A percentile compares a stretch with the other conserved stretches of the same genome.
Evolutionary conservation across 108 stramenopile species (phyloP).

Genomic region (Skeletonema tropicum): DNA sequence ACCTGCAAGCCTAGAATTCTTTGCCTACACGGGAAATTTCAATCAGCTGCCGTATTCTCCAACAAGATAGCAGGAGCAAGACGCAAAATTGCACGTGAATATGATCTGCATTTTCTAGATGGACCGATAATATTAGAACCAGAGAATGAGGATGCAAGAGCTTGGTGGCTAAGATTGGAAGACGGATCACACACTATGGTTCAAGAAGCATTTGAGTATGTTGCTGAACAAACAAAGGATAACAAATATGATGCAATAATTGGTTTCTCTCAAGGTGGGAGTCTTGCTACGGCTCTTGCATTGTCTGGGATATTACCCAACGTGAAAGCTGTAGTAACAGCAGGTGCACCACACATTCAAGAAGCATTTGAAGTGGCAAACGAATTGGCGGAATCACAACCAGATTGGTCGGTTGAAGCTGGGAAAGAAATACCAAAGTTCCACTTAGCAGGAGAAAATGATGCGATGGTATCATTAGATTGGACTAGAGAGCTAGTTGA

Average conservation of each 20-base stretch:
- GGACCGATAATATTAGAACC: conserved; percentile 42
- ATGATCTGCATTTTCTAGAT: conserved; percentile 70
- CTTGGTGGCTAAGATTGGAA: conserved; percentile 64
- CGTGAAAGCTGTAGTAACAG: conserved; percentile 65
- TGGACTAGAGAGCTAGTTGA: conserved; percentile 52
- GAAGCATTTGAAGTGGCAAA: conserved; percentile 57
- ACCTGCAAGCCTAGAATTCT: conserved; percentile 43
- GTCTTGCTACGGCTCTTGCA: conserved; percentile 65
- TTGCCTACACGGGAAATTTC: conserved; percentile 68
- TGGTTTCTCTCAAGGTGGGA: conserved; percentile 79
- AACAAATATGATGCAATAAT: conserved; percentile 60
- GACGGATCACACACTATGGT: conserved; percentile 50
- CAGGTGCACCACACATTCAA: conserved; percentile 63
- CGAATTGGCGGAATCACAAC: conserved; percentile 1
- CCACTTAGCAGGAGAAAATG: conserved; percentile 75
- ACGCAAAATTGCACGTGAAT: conserved; percentile 58
- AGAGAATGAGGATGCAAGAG: conserved; percentile 15
- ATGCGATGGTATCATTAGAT: conserved; percentile 63
- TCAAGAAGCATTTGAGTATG: conserved; percentile 61
- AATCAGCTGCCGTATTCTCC: conserved; percentile 59
- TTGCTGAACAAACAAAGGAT: conserved; percentile 39
- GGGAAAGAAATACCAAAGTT: conserved; percentile 67
- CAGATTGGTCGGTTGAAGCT: conserved; percentile 7
- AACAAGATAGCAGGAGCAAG: conserved; percentile 79
- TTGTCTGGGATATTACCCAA: conserved; percentile 56